Evolutionary conservation across 2,329 filamentous ascomycete species (phyloP), one percentile per base, ranked within the genome.

Genomic region (Venturia asperata): DNA sequence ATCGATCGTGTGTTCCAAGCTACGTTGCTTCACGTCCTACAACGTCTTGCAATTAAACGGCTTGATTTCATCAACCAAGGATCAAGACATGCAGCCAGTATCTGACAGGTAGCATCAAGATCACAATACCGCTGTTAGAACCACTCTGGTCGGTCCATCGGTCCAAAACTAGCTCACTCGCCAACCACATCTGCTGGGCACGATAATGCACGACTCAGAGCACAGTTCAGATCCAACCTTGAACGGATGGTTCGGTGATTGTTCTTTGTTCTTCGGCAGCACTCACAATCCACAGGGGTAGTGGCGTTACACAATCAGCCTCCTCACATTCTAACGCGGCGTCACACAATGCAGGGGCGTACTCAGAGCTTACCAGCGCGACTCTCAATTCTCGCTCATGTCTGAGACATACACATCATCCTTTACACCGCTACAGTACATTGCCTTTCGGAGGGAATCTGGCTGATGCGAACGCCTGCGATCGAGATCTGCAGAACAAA

Each of bases 151-250:
- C 27, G 6, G 6, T 47, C 43, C 19, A 21, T 21, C n/a, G 19
- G 24, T 55, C 24, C 13, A 9, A 34, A 17, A 24, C 24, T 34
- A 34, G 1, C 21, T 30, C 49, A 55, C 30, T 24, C 27, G 13
- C 9, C 49, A 55, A 55, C 49, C 11, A 30, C 49, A 55, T 9
- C 15, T 55, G 3, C 13, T 55, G 21, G 43, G 49, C 49, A 56
- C 49, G 49, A 56, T 56, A 56, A 56, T 9, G 49, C 49, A 56
- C 34, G 49, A 34, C 4, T 56, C 13, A 56, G 27, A 52, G 42
- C 42, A 5, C 47, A 52, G 47, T 17, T 30, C n/a, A 49, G 45
- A 49, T 21, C 21, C 3, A 24, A 34, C 6, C 49, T 55, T 34
- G 10, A 5, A 19, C 52, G 27, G 17, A 56, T 37, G 5, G 6